A percentile compares a stretch with the other conserved stretches of the same genome.
Conservation (phyloP, 2,329 filamentous ascomycete genomes). For the Byssothecium circinans region DNA sequence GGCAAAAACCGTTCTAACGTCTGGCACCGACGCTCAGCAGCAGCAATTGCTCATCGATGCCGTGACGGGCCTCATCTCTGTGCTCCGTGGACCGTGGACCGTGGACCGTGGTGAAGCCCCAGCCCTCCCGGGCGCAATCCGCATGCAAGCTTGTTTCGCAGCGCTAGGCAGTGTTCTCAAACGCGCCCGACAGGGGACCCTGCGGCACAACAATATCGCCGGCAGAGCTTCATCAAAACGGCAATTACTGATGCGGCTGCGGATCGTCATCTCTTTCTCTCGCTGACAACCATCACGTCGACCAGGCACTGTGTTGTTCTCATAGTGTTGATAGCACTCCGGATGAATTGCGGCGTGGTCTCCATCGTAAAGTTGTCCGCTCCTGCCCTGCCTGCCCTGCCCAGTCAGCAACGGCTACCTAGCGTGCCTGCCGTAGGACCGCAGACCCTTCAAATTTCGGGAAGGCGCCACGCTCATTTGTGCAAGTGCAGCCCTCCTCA, state of each 20-base stretch:
- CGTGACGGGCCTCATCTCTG: neutral
- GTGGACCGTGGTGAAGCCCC: no score
- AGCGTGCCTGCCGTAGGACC: neutral
- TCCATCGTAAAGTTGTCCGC: neutral
- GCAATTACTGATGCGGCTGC: neutral
- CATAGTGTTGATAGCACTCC: no score
- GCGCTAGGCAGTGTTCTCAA: conserved; percentile 5
- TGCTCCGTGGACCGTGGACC: no score
- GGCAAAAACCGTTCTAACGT: no score
- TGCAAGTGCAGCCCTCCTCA: conserved; percentile 16
- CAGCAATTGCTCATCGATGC: neutral
- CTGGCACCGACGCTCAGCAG: no score
- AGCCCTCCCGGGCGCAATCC: conserved; percentile 2
- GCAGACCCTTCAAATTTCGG: conserved; percentile 15
- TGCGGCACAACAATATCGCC: conserved; percentile 9
- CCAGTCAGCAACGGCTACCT: no score
- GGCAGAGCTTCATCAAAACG: neutral
- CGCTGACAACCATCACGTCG: no score
- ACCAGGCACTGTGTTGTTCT: neutral
- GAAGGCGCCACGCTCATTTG: conserved; percentile 22
- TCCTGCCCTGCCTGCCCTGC: neutral
- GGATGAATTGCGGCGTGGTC: neutral
- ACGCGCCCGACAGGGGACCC: conserved; percentile 3
- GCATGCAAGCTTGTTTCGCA: conserved; percentile 7
- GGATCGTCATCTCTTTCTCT: neutral